Evolutionary conservation across 371 early-diverging fungal species (phyloP), one percentile per base, ranked within the genome.

Genomic region (Mucor saturninus): DNA sequence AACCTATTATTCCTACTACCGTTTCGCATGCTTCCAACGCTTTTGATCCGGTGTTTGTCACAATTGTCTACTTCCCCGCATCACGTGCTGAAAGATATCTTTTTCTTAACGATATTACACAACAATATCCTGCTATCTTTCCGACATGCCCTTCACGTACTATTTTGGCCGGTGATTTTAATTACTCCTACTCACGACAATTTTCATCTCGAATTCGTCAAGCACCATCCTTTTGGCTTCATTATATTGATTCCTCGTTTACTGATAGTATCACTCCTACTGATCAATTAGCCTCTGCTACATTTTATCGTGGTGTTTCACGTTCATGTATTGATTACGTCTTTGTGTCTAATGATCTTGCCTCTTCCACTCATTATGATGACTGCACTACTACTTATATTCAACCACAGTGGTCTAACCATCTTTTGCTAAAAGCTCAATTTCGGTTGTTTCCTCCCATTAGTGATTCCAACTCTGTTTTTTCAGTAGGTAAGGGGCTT

Each of bases 241-340:
- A 42, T 2, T 54, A 45, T 48, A n/a, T 46, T 31, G 35, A 32
- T 46, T 26, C 39, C 6, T 35, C 39, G 4, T 54, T 45, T 45
- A 4, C 13, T 8, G 43, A 60, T 42, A 32, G 28, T 26, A 40
- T 43, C 31, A 60, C 61, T 3, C 28, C 42, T 30, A 39, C 54
- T 7, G 45, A 37, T 13, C 35, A 13, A 32, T 5, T 43, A 5
- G 14, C 62, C 39, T 14, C 14, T 8, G 14, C 48, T 38, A 62
- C 62, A 4, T 62, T 62, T 40, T 39, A 26, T 2, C 32, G 62
- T 9, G 62, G 56, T 3, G 3, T 28, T 11, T 30, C 62, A 13
- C 56, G 26, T 15, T 62, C 56, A 37, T 49, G 56, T 38, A 62
- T 56, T 42, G 57, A 63, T 14, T 63, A 63, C 37, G 40, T 63